These are phyloP conservation scores for Candida manassasensis DNA, from an alignment of 805 yeast genomes.

Conservation along the genomic window DNA sequence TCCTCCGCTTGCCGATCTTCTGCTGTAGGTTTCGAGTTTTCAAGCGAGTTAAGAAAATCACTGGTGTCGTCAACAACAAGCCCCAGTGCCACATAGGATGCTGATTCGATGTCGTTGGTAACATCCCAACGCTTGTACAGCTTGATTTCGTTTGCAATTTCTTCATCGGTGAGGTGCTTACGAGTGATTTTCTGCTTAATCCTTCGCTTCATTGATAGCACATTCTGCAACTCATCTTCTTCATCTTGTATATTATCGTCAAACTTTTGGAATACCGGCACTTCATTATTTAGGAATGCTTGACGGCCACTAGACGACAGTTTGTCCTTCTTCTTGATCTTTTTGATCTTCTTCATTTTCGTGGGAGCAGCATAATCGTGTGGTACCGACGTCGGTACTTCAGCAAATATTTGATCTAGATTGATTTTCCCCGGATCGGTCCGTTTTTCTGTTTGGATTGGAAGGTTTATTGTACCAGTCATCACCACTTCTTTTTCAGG, in stretches of 20 bases:
- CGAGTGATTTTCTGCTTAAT: constrained; percentile 21
- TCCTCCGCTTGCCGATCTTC: constrained; percentile 1
- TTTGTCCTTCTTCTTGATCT: neutral
- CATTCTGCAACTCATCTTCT: constrained; percentile 28
- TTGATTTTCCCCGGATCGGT: neutral
- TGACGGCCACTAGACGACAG: neutral
- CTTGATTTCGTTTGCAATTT: constrained; percentile 33
- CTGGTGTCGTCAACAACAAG: constrained; percentile 39
- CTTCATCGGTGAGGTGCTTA: constrained; percentile 19
- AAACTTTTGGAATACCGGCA: neutral
- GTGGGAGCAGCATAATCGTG: constrained; percentile 1
- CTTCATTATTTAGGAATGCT: neutral
- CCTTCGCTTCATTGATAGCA: constrained; percentile 24
- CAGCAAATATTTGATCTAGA: constrained; percentile 5
- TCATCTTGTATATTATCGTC: constrained; percentile 11
- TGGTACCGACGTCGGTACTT: neutral
- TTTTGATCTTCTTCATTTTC: constrained; percentile 10
- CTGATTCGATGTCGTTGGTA: constrained; percentile 10
- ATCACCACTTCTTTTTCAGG: constrained; percentile 5
- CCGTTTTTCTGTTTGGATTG: neutral
- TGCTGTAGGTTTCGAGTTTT: neutral
- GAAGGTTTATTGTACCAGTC: constrained; percentile 4
- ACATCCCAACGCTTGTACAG: constrained; percentile 16
- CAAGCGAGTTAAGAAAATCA: constrained; percentile 31
- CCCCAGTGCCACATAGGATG: constrained; percentile 5